phyloP scores from a whole-genome alignment of 2,329 filamentous ascomycete species.

The Penicillium corylophilum region DNA sequence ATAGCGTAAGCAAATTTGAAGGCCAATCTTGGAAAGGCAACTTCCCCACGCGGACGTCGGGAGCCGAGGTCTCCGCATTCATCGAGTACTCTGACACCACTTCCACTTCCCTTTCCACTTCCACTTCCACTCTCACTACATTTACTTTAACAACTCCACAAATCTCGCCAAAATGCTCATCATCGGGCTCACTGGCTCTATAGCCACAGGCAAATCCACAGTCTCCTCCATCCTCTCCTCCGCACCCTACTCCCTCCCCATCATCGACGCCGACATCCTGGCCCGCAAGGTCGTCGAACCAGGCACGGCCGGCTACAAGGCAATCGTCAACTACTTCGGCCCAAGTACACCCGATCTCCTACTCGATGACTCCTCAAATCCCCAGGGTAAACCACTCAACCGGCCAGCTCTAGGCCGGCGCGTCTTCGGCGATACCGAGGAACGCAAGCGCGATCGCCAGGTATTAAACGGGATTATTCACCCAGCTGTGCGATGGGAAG shows the following conservation, averaged over 20 bases:
- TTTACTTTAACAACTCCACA: background rate
- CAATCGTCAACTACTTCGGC: constrained; percentile 78
- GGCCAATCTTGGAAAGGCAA: background rate
- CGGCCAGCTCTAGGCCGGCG: constrained; percentile 78
- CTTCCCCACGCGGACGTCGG: background rate
- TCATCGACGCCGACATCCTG: constrained; percentile 91
- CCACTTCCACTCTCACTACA: background rate
- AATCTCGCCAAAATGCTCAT: constrained; percentile 67
- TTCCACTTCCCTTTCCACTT: background rate
- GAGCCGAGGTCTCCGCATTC: constrained; percentile 30
- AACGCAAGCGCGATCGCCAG: constrained; percentile 67
- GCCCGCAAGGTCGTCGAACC: constrained; percentile 94
- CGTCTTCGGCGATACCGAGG: constrained; percentile 78
- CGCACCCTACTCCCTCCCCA: constrained; percentile 78
- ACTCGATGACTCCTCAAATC: constrained; percentile 50
- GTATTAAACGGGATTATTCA: constrained; percentile 90
- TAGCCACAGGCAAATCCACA: constrained; percentile 97
- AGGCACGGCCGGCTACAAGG: constrained; percentile 77
- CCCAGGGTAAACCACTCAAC: constrained; percentile 66
- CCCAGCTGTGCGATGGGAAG: constrained; percentile 79
- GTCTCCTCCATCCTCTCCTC: constrained; percentile 79
- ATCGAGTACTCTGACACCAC: background rate
- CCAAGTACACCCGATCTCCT: constrained; percentile 84
- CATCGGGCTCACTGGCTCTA: constrained; percentile 93
- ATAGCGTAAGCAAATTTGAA: background rate